These are phyloP conservation scores for Saturnispora diversa DNA, from an alignment of 805 yeast genomes.

Conservation along the genomic window DNA sequence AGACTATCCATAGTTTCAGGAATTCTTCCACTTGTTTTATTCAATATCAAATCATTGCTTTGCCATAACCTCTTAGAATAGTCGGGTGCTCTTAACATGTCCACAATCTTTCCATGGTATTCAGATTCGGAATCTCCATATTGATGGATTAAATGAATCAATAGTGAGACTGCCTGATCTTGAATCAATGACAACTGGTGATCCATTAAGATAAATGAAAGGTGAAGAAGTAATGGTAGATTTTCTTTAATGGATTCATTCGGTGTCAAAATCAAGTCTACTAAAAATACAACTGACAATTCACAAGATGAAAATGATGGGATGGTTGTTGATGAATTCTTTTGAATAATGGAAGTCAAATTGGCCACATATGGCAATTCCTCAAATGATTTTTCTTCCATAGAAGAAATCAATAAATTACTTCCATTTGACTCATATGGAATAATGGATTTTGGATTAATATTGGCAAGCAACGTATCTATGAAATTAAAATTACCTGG, in stretches of 20 bases:
- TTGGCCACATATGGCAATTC: conserved; percentile 71
- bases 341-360: conserved; percentile 47
- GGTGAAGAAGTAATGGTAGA: conserved; percentile 70
- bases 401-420: conserved; percentile 13
- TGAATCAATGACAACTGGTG: conserved; percentile 80
- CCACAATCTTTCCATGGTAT: conserved; percentile 49
- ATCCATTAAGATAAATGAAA: conserved; percentile 72
- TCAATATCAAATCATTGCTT: conserved; percentile 76
- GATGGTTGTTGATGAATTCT: conserved; percentile 35
- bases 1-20: conserved; percentile 79
- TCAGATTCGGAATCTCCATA: conserved; percentile 45
- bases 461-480: conserved; percentile 56
- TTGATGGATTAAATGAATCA: conserved; percentile 64
- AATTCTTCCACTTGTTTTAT: conserved; percentile 70
- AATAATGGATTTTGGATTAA: conserved; percentile 86
- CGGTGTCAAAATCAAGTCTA: conserved; percentile 65
- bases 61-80: conserved; percentile 57
- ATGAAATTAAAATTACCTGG: conserved; percentile 43
- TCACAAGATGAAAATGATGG: conserved; percentile 84
- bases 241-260: conserved; percentile 52
- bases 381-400: conserved; percentile 9
- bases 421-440: conserved; percentile 35
- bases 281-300: conserved; percentile 73
- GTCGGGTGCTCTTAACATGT: conserved; percentile 47
- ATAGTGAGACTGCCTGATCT: conserved; percentile 71